A percentile compares a stretch with the other conserved stretches of the same genome.
phyloP scores from a whole-genome alignment of 768 basidiomycete species.

The Cystofilobasidium macerans region DNA sequence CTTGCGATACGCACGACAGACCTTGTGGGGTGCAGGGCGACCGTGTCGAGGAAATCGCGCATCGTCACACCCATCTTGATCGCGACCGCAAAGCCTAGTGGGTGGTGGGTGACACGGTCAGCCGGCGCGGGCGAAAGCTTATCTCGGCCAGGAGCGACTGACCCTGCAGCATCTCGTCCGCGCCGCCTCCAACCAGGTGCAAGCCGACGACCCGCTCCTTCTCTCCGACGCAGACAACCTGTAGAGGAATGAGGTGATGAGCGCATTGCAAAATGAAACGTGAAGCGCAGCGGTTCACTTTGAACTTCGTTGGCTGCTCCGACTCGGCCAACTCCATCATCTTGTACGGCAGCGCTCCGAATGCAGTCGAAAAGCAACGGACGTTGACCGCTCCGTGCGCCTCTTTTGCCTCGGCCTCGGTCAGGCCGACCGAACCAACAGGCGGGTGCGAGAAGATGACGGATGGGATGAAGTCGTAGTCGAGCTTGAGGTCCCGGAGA shows the following conservation, averaged over 20 bases:
- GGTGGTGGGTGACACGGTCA: too few species aligned
- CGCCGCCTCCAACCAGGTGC: constrained; percentile 6
- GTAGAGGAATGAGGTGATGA: not conserved
- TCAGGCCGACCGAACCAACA: constrained; percentile 87
- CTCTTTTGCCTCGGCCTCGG: constrained; percentile 76
- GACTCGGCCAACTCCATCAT: constrained; percentile 62
- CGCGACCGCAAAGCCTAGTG: constrained; percentile 13
- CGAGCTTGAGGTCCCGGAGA: constrained; percentile 71
- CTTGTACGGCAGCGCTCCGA: constrained; percentile 70
- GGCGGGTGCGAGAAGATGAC: constrained; percentile 54
- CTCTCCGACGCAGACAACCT: constrained; percentile 15
- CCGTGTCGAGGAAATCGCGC: constrained; percentile 7
- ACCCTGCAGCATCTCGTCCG: constrained; percentile 17
- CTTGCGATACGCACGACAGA: too few species aligned
- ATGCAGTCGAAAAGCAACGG: constrained; percentile 64
- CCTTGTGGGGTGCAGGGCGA: constrained; percentile 14
- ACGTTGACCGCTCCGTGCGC: constrained; percentile 70
- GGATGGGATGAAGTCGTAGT: constrained; percentile 85
- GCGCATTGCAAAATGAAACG: too few species aligned
- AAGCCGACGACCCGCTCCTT: constrained; percentile 13
- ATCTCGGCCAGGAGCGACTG: too few species aligned
- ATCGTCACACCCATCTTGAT: constrained; percentile 15
- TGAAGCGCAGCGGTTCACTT: constrained; percentile 45
- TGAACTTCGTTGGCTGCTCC: constrained; percentile 70
- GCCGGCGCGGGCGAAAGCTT: too few species aligned